Evolutionary conservation across 2,329 filamentous ascomycete genomes (phyloP), one percentile per base, ranked within the genome.

Genomic region (Emergomyces orientalis): DNA sequence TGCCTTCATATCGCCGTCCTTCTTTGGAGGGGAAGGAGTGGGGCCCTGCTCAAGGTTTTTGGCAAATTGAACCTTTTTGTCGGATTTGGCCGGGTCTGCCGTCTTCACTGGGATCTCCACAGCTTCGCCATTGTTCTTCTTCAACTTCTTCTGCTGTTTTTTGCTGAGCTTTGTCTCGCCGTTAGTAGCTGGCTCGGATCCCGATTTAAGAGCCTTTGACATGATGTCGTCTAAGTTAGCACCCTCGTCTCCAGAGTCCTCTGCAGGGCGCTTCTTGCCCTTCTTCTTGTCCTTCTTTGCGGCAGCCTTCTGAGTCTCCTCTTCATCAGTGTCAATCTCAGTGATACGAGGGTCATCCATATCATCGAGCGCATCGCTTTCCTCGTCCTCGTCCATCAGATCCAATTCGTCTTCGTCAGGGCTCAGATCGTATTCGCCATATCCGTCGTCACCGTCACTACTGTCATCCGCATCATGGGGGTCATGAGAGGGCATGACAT

Each of bases 31-130:
- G 67, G 84, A 79, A 63, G 89, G 87, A 52, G 91, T 95, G 67
- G 94, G 94, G 64, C 94, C 94, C 78, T 96, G 91, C 82, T 97
- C 94, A 66, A 99, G 90, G 78, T 97, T 92, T 85, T 97, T 97
- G 74, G 94, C 93, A 76, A 99, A 99, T 78, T 96, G 91, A 65
- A 99, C 94, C 83, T 97, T 97, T 86, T 97, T 97, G 77, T 89
- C 88, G 63, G 82, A 80, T 82, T 87, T 86, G 67, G 76, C 77
- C 67, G 83, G 79, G 69, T 83, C 79, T 67, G 83, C 79, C 55
- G 78, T 75, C 70, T 87, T 84, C 54, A 80, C 79, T 71, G 51
- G 75, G 70, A 74, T 74, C 60, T 82, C 78, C 64, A 88, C 85
- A 64, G 94, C 87, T 75, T 97, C 89, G 69, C 93, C 94, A 76